Conservation (phyloP, 352 stramenopile genomes). For the Globisporangium solare region DNA sequence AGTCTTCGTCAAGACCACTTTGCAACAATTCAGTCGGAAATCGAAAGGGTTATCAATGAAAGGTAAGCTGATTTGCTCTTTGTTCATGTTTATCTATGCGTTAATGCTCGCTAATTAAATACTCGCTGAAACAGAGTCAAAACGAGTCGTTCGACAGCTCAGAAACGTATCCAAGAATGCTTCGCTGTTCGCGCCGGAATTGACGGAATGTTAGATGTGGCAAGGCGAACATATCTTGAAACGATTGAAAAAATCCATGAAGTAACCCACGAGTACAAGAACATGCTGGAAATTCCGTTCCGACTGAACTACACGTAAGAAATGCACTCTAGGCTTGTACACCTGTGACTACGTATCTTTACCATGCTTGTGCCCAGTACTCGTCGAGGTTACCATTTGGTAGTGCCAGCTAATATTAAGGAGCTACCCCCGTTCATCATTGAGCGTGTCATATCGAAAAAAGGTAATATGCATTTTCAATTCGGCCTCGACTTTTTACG, state of each 20-base stretch:
- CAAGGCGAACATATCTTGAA: conserved; percentile 72
- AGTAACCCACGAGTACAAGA: conserved; percentile 69
- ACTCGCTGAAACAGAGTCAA: conserved; percentile 37
- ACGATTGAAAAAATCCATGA: conserved; percentile 83
- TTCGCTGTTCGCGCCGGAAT: conserved; percentile 79
- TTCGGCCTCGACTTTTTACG: not conserved
- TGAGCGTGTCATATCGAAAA: conserved; percentile 59
- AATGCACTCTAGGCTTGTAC: not conserved
- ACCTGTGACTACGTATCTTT: not conserved
- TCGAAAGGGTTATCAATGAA: conserved; percentile 74
- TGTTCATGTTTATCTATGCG: no score
- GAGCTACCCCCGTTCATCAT: conserved; percentile 59
- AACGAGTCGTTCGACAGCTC: conserved; percentile 53
- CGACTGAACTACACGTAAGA: conserved; percentile 78
- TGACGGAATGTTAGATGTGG: conserved; percentile 84
- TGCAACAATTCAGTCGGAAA: conserved; percentile 42
- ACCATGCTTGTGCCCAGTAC: conserved; percentile 19
- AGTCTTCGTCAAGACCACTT: conserved; percentile 61
- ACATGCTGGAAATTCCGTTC: conserved; percentile 54
- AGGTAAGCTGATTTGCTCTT: conserved; percentile 23
- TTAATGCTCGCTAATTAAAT: not conserved
- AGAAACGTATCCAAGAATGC: conserved; percentile 84
- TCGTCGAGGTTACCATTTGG: conserved; percentile 69
- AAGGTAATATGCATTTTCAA: conserved; percentile 25
- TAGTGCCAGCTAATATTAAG: conserved; percentile 45